Conservation (phyloP, 2,329 filamentous ascomycete genomes). For the Rhynchosporium secalis region DNA sequence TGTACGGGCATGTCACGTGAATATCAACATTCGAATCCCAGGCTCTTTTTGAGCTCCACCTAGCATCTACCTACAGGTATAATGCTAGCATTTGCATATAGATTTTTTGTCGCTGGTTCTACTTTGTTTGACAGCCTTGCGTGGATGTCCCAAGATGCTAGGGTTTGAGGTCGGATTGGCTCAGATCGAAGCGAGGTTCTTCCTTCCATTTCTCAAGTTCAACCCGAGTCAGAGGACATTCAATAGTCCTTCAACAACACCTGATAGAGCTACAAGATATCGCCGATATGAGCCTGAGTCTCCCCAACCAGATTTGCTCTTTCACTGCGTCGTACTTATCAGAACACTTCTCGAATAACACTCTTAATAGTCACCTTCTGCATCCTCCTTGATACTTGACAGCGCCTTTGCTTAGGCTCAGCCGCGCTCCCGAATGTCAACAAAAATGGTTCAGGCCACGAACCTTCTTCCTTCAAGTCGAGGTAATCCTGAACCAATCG, state of each 20-base stretch:
- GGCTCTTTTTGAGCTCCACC: not conserved
- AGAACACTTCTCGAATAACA: not conserved
- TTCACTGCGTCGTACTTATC: not conserved
- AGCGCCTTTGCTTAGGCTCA: not conserved
- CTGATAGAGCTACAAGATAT: not conserved
- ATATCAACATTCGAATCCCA: not conserved
- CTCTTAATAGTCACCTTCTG: not conserved
- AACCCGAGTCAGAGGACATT: not conserved
- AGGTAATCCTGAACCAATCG: not conserved
- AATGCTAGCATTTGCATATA: not conserved
- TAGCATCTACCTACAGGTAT: not conserved
- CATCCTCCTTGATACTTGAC: not conserved
- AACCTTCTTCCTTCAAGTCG: not conserved
- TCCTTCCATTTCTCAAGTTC: not conserved
- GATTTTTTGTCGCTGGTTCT: not conserved
- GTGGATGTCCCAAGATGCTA: not conserved
- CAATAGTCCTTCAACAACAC: not conserved
- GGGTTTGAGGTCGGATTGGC: not conserved
- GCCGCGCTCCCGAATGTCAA: not conserved
- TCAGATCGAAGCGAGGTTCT: not conserved
- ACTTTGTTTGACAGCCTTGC: not conserved
- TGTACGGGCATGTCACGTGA: conserved; percentile 2
- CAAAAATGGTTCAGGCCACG: not conserved
- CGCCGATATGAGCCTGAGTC: not conserved
- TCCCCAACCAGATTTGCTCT: not conserved